Evolutionary conservation across 2,329 filamentous ascomycete genomes (phyloP), one percentile per base, ranked within the genome.

Genomic region (Aspergillus pseudoterreus): DNA sequence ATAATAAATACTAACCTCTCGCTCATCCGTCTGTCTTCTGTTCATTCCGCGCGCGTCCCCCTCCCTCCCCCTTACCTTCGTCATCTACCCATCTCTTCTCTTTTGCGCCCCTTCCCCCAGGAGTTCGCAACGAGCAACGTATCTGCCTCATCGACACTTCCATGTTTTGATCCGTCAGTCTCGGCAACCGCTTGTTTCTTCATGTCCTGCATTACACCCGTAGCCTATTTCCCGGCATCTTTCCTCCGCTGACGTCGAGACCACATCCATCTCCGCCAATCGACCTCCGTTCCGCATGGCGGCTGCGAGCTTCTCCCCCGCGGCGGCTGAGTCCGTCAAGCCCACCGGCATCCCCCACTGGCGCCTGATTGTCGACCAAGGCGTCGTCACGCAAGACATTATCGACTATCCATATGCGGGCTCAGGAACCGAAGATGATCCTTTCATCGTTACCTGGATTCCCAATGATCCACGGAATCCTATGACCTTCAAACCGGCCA

Each of bases 281-380:
- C 12, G 35, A n/a, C 11, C 4, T 38, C 35, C 11, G 5, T 38
- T n/a, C 19, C 15, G 39, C 39, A 42, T 42, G 39, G 39, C 39
- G 9, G 19, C 39, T 22, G 11, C 39, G 6, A 17, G 24, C 15
- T 42, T 6, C 19, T 11, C 19, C 19, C 17, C 2, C 39, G 49
- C 47, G 15, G 33, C 27, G 15, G 44, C 24, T 35, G 55, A 55
- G 38, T 35, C 52, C 19, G 42, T 55, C 47, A 45, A 51, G 27
- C 55, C 53, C 43, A 49, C 53, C 30, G 47, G 53, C 11, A 51
- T 58, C 5, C 33, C 56, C 17, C 51, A 54, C 19, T 57, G 53
- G 55, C 55, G 55, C 35, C 43, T 57, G 12, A 45, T 57, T n/a
- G 27, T 42, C 33, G 55, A 57, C 33, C 55, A 57, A 43, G 53